phyloP scores from a whole-genome alignment of 2,329 filamentous ascomycete genomes.

The Colletotrichum navitas region DNA sequence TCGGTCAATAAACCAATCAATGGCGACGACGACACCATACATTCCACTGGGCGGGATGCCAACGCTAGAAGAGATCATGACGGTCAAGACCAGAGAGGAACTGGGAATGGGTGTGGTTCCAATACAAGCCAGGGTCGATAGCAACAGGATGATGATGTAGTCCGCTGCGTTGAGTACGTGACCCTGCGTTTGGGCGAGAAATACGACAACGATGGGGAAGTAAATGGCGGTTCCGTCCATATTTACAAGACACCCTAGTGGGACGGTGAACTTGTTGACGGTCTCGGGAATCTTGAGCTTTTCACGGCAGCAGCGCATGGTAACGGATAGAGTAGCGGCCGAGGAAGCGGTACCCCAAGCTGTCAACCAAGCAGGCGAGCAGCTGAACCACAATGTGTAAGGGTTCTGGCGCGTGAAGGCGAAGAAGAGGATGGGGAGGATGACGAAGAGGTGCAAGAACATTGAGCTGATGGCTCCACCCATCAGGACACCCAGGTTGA shows the following conservation, averaged over 20 bases:
- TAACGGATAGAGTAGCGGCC: slow-evolving; percentile 65
- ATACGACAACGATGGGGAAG: slow-evolving; percentile 65
- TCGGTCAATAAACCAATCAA: slow-evolving; percentile 69
- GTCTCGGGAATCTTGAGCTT: slow-evolving; percentile 56
- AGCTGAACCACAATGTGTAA: slow-evolving; percentile 61
- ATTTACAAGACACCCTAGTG: slow-evolving; percentile 63
- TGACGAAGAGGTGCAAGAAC: slow-evolving; percentile 60
- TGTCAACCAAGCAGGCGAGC: slow-evolving; percentile 65
- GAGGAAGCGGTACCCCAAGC: slow-evolving; percentile 67
- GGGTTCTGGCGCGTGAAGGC: slow-evolving; percentile 59
- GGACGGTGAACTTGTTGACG: slow-evolving; percentile 60
- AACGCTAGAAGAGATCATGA: slow-evolving; percentile 64
- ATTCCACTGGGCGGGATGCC: slow-evolving; percentile 61
- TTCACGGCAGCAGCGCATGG: slow-evolving; percentile 56
- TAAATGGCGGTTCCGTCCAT: slow-evolving; percentile 70
- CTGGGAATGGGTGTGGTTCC: slow-evolving; percentile 67
- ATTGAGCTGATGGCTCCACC: slow-evolving; percentile 60
- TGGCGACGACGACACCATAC: slow-evolving; percentile 66
- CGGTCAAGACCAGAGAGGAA: slow-evolving; percentile 63
- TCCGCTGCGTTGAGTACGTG: slow-evolving; percentile 56
- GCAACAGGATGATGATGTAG: slow-evolving; percentile 62
- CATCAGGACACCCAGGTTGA: slow-evolving; percentile 64
- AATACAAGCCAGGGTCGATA: slow-evolving; percentile 65
- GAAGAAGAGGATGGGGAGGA: slow-evolving; percentile 60
- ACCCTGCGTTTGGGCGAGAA: slow-evolving; percentile 64